These are phyloP conservation scores for Aspergillus sp. DNA, from an alignment of 2,329 filamentous ascomycete species.

Conservation along the genomic window DNA sequence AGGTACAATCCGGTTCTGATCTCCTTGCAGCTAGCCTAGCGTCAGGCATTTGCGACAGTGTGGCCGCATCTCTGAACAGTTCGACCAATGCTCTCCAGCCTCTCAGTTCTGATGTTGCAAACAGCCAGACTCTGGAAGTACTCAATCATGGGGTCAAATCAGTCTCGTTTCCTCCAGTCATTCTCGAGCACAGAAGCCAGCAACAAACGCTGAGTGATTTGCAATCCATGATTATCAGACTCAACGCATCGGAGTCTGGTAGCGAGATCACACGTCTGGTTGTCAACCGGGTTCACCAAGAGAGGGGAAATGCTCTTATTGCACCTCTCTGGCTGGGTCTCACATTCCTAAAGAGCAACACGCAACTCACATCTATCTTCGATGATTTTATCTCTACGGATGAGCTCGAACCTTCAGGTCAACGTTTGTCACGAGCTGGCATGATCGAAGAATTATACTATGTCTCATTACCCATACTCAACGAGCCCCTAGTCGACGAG, in stretches of 20 bases:
- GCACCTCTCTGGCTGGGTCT: conserved; percentile 80
- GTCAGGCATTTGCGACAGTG: conserved; percentile 72
- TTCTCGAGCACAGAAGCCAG: conserved; percentile 68
- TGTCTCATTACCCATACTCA: conserved; percentile 43
- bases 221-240: conserved; percentile 59
- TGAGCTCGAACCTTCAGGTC: conserved; percentile 33
- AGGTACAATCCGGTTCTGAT: conserved; percentile 55
- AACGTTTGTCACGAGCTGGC: conserved; percentile 29
- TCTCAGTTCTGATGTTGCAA: conserved; percentile 23
- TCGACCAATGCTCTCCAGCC: conserved; percentile 33
- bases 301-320: conserved; percentile 61
- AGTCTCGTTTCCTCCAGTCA: conserved; percentile 58
- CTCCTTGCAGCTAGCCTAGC: conserved; percentile 33
- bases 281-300: conserved; percentile 63
- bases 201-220: conserved; percentile 64
- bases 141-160: conserved; percentile 27
- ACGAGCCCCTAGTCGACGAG: conserved; percentile 41
- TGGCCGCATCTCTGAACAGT: conserved; percentile 54
- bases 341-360: conserved; percentile 65
- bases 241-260: conserved; percentile 49
- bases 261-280: conserved; percentile 64
- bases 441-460: conserved; percentile 51
- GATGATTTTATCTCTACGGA: conserved; percentile 68
- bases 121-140: conserved; percentile 31
- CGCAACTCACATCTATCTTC: conserved; percentile 56